A percentile compares a stretch with the other conserved stretches of the same genome.
Evolutionary conservation across 2,329 filamentous ascomycete genomes (phyloP).

Genomic region (Cytospora paraplurivora): DNA sequence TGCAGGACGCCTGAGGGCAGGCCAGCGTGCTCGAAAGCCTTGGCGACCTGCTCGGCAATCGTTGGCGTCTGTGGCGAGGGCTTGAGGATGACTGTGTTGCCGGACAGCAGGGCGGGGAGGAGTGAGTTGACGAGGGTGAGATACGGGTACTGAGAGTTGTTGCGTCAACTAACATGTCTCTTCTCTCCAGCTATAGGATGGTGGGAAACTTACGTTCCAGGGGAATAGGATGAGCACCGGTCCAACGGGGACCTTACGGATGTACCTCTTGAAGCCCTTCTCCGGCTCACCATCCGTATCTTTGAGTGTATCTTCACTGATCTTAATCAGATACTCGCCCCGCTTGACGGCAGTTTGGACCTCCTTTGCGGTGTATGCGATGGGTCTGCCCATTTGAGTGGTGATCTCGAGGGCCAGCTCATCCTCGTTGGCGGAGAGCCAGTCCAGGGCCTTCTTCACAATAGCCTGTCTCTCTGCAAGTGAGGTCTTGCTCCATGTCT

Average conservation of each 20-base stretch:
- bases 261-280: conserved; percentile 86
- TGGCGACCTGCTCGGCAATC: conserved; percentile 79
- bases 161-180: conserved; percentile 9
- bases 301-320: conserved; percentile 75
- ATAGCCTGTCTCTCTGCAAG: conserved; percentile 77
- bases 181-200: not conserved
- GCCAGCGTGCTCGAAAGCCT: conserved; percentile 77
- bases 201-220: conserved; percentile 75
- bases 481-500: conserved; percentile 73
- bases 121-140: conserved; percentile 91
- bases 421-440: conserved; percentile 72
- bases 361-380: conserved; percentile 82
- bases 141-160: conserved; percentile 75
- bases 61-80: conserved; percentile 94
- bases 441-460: conserved; percentile 74
- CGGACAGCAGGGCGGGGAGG: conserved; percentile 85
- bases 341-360: conserved; percentile 82
- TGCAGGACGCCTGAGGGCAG: conserved; percentile 83
- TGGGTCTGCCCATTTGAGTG: conserved; percentile 93
- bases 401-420: conserved; percentile 83
- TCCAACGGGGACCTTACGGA: conserved; percentile 84
- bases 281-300: conserved; percentile 83
- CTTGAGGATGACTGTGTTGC: conserved; percentile 91
- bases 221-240: conserved; percentile 89
- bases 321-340: conserved; percentile 81